Conservation (phyloP, 1,139 yeast species). For the Lodderomyces oxycetoniae region DNA sequence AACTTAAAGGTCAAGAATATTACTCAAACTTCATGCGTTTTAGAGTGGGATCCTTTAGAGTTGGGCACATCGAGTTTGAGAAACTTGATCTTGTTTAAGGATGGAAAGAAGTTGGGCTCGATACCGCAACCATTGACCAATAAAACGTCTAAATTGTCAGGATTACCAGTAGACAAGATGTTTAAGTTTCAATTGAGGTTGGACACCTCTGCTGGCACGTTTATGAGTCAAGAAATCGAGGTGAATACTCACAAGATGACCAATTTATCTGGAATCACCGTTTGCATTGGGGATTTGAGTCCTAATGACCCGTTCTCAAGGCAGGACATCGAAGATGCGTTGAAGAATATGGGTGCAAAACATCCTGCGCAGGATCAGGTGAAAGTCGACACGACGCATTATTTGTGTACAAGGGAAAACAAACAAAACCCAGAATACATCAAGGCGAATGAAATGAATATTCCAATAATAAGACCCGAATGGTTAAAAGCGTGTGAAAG, state of each 20-base stretch:
- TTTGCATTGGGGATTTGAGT: constrained; percentile 80
- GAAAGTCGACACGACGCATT: constrained; percentile 90
- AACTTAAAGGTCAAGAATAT: constrained; percentile 66
- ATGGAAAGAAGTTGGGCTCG: constrained; percentile 72
- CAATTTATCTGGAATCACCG: constrained; percentile 87
- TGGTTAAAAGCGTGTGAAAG: constrained; percentile 94
- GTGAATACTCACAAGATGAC: constrained; percentile 95
- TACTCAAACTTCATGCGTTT: constrained; percentile 91
- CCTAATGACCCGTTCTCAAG: constrained; percentile 53
- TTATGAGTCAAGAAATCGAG: constrained; percentile 59
- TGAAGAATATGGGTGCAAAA: constrained; percentile 72
- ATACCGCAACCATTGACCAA: constrained; percentile 82
- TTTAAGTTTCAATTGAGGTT: constrained; percentile 77
- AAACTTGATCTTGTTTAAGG: constrained; percentile 73
- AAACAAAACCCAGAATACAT: constrained; percentile 58
- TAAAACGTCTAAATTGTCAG: constrained; percentile 83
- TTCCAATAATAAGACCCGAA: constrained; percentile 93
- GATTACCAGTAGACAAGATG: constrained; percentile 79
- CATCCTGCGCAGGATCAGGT: constrained; percentile 65
- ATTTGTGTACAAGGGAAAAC: constrained; percentile 67
- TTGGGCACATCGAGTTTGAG: constrained; percentile 81
- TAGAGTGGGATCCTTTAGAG: constrained; percentile 87
- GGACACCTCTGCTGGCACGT: constrained; percentile 86
- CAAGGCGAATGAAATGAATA: constrained; percentile 80
- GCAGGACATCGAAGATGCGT: constrained; percentile 60